Percentiles rank a stretch among this genome's conserved stretches.
phyloP scores from a whole-genome alignment of 441 rosid genomes.

The Adansonia madagascariensis region DNA sequence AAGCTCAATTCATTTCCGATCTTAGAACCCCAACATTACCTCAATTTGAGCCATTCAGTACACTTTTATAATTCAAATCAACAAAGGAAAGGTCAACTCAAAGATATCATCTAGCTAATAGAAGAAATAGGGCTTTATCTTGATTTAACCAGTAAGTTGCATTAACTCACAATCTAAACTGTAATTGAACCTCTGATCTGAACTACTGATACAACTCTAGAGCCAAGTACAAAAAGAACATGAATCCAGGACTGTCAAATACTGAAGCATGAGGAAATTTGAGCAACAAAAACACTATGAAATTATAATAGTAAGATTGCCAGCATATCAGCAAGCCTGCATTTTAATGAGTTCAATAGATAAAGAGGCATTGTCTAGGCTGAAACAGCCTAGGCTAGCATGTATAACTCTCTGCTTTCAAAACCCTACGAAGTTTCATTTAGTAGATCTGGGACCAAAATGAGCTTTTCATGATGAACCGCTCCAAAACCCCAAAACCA shows the following conservation, averaged over 20 bases:
- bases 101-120: too few relatives aligned
- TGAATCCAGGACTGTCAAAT: constrained; percentile 1
- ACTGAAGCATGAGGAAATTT: not conserved
- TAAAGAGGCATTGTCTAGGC: not conserved
- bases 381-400: not conserved
- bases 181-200: too few relatives aligned
- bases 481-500: not conserved
- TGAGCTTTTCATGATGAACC: not conserved
- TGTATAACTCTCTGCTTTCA: not conserved
- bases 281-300: constrained; percentile 1
- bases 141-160: constrained; percentile 17
- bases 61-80: too few relatives aligned
- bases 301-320: not conserved
- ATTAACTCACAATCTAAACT: constrained; percentile 5
- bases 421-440: not conserved
- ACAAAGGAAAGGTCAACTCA: too few relatives aligned
- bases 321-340: not conserved
- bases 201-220: not conserved
- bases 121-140: too few relatives aligned
- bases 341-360: not conserved
- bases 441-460: not conserved
- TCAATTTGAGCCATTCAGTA: too few relatives aligned
- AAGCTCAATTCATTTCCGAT: too few relatives aligned
- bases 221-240: not conserved
- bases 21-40: too few relatives aligned